Conservation (phyloP, 2,329 filamentous ascomycete genomes). For the Colletotrichum caudatum region DNA sequence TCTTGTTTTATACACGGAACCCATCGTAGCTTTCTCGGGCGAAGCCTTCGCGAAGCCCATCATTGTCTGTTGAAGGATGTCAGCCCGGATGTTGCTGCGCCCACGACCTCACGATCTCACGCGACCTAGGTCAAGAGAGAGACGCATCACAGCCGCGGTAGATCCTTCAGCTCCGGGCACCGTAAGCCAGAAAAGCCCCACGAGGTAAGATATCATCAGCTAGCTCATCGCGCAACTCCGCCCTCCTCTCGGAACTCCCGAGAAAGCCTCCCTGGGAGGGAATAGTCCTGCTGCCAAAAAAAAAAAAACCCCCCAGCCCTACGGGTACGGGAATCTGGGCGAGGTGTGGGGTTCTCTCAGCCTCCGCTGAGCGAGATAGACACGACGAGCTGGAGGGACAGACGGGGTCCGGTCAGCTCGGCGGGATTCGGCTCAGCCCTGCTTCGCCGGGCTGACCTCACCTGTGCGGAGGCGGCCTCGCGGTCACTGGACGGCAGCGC, state of each 20-base stretch:
- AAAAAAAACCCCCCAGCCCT: background rate
- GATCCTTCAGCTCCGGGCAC: background rate
- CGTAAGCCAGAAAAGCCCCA: background rate
- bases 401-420: slow-evolving; percentile 14
- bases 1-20: slow-evolving; percentile 15
- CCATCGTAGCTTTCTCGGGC: background rate
- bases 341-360: background rate
- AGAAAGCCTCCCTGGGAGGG: background rate
- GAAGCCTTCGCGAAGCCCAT: background rate
- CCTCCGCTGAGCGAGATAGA: background rate
- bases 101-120: slow-evolving; percentile 12
- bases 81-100: slow-evolving; percentile 1
- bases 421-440: slow-evolving; percentile 21
- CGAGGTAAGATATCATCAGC: background rate
- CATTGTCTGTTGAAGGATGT: slow-evolving; percentile 9
- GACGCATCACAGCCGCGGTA: background rate
- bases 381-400: background rate
- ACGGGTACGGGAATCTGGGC: background rate
- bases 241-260: background rate
- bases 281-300: background rate
- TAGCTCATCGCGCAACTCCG: background rate
- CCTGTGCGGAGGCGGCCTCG: background rate
- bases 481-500: background rate
- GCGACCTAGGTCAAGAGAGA: background rate
- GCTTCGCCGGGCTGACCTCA: slow-evolving; percentile 5